phyloP scores from a whole-genome alignment of 495 filamentous ascomycete species.

The Talaromyces proteolyticus region DNA sequence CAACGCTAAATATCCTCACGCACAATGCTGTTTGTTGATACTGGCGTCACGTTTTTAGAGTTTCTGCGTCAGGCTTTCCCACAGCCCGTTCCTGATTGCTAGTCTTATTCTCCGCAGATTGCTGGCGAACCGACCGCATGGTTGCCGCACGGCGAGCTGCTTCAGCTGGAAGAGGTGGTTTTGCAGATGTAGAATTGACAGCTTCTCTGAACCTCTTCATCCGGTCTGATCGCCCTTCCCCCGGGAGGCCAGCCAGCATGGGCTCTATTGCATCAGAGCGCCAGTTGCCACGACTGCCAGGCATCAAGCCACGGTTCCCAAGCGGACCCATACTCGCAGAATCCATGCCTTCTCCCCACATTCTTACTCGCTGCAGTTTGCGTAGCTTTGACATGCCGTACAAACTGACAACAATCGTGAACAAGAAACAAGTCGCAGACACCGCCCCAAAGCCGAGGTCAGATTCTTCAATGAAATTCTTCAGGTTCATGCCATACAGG shows the following conservation, averaged over 20 bases:
- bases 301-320: slow-evolving; percentile 15
- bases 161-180: not conserved
- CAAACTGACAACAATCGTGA: slow-evolving; percentile 68
- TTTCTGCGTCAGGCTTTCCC: not conserved
- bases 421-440: slow-evolving; percentile 59
- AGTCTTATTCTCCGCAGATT: not conserved
- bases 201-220: slow-evolving; percentile 35
- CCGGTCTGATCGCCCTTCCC: slow-evolving; percentile 37
- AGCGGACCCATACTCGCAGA: slow-evolving; percentile 26
- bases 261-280: slow-evolving; percentile 42
- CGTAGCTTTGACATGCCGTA: slow-evolving; percentile 79
- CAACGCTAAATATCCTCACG: too few species aligned
- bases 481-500: slow-evolving; percentile 98
- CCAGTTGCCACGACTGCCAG: slow-evolving; percentile 32
- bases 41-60: not conserved
- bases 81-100: too few species aligned
- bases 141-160: slow-evolving; percentile 1
- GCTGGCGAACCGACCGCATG: not conserved
- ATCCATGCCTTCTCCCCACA: slow-evolving; percentile 54
- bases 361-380: slow-evolving; percentile 83
- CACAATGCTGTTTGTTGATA: too few species aligned
- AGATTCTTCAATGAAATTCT: slow-evolving; percentile 98
- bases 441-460: slow-evolving; percentile 79
- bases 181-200: slow-evolving; percentile 19
- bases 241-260: slow-evolving; percentile 38